Percentiles rank a stretch among this genome's conserved stretches.
These are phyloP conservation scores for Tulasnella sp. DNA, from an alignment of 768 basidiomycete genomes.

Conservation along the genomic window DNA sequence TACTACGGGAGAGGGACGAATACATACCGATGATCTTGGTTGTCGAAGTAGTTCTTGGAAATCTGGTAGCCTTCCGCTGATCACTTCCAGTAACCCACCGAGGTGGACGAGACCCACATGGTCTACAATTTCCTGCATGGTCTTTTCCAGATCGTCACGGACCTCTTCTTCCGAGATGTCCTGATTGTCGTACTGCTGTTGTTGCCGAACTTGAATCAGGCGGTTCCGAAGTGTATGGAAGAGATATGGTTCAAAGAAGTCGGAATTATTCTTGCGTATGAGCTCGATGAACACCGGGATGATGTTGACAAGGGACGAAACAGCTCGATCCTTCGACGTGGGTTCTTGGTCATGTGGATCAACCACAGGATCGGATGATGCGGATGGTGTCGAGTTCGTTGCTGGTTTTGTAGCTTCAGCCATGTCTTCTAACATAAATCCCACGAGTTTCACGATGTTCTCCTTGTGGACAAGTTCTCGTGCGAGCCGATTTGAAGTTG, in stretches of 20 bases:
- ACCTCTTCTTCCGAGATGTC: constrained; percentile 36
- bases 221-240: constrained; percentile 89
- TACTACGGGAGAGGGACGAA: neutral
- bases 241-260: constrained; percentile 94
- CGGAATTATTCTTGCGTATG: constrained; percentile 95
- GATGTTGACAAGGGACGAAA: constrained; percentile 72
- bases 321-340: constrained; percentile 16
- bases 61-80: constrained; percentile 53
- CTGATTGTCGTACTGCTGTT: constrained; percentile 29
- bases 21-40: constrained; percentile 66
- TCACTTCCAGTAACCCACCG: constrained; percentile 60
- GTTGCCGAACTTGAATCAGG: constrained; percentile 76
- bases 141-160: constrained; percentile 52
- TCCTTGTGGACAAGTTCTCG: constrained; percentile 69
- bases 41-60: constrained; percentile 56
- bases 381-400: constrained; percentile 1
- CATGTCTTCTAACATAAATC: constrained; percentile 66
- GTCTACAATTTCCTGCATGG: constrained; percentile 71
- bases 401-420: neutral
- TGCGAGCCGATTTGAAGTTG: constrained; percentile 72
- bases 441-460: constrained; percentile 56
- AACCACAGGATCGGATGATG: neutral
- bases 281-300: constrained; percentile 86
- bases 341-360: no score
- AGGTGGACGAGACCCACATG: constrained; percentile 86